phyloP scores from a whole-genome alignment of 1,284 basidiomycete genomes.

The Apiotrichum siamense region DNA sequence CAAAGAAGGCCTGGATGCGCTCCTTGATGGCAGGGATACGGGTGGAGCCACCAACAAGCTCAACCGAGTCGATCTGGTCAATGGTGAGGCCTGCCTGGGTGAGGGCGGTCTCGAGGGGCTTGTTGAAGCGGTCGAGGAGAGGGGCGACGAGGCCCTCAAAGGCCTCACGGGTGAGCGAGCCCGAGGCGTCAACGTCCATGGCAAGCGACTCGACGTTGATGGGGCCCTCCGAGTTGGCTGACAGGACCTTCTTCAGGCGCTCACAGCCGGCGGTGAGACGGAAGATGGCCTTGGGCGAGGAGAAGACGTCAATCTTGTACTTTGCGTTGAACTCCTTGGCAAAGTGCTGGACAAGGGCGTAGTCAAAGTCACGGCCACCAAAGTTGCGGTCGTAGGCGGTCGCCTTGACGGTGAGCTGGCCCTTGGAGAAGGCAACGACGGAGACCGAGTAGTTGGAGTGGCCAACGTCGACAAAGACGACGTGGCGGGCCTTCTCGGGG shows the following conservation, averaged over 20 bases:
- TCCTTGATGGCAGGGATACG: conserved; percentile 65
- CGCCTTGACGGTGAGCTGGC: conserved; percentile 74
- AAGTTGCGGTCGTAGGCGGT: conserved; percentile 84
- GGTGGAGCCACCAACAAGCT: conserved; percentile 63
- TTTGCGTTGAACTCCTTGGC: conserved; percentile 81
- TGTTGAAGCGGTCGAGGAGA: conserved; percentile 55
- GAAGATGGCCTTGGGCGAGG: conserved; percentile 84
- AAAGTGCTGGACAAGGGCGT: conserved; percentile 78
- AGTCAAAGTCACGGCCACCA: conserved; percentile 89
- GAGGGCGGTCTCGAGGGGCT: conserved; percentile 57
- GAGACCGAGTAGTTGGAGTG: conserved; percentile 80
- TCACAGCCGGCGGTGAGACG: conserved; percentile 74
- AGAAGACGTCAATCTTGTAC: conserved; percentile 90
- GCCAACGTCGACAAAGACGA: conserved; percentile 87
- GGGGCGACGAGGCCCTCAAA: conserved; percentile 56
- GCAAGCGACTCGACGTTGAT: conserved; percentile 88
- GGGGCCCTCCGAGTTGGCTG: conserved; percentile 77
- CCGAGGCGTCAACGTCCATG: conserved; percentile 73
- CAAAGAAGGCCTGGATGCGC: conserved; percentile 59
- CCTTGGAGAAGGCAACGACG: conserved; percentile 86
- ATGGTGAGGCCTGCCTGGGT: conserved; percentile 56
- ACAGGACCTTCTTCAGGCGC: conserved; percentile 65
- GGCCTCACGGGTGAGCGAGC: conserved; percentile 56
- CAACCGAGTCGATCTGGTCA: conserved; percentile 60
- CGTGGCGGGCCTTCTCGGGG: conserved; percentile 69